Percentiles rank a stretch among this genome's conserved stretches.
These are phyloP conservation scores for Apophysomyces ossiformis DNA, from an alignment of 371 early-diverging fungal genomes.

Conservation along the genomic window DNA sequence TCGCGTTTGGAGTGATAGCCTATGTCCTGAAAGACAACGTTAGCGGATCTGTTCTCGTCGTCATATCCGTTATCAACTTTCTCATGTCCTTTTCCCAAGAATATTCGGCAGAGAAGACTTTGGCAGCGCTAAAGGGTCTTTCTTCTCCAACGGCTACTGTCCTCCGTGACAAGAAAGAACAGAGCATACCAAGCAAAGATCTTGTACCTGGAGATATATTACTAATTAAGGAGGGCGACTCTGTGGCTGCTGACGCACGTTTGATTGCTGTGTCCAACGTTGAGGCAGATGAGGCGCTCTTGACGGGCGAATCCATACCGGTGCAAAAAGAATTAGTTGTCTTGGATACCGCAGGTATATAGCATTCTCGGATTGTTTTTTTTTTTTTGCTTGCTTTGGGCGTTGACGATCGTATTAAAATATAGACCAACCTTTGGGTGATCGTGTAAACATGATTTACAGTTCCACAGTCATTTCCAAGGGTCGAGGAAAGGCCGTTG, in stretches of 20 bases:
- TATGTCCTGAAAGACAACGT: constrained; percentile 65
- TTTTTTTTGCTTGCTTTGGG: not conserved
- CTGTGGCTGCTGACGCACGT: constrained; percentile 87
- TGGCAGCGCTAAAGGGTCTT: constrained; percentile 83
- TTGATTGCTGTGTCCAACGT: constrained; percentile 82
- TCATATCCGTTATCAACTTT: constrained; percentile 79
- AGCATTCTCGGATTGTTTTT: too few relatives aligned
- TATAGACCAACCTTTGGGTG: constrained; percentile 69
- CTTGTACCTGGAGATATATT: constrained; percentile 91
- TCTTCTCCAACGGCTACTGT: constrained; percentile 80
- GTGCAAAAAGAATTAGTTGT: constrained; percentile 61
- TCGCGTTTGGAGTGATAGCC: constrained; percentile 66
- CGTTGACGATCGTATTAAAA: not conserved
- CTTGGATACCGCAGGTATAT: constrained; percentile 32
- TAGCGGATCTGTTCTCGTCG: constrained; percentile 70
- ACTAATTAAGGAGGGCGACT: constrained; percentile 85
- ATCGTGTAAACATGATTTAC: constrained; percentile 77
- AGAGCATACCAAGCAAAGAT: constrained; percentile 67
- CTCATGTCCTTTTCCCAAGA: constrained; percentile 89
- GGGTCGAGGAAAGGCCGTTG: constrained; percentile 81
- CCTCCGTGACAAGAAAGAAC: constrained; percentile 76
- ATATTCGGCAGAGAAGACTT: constrained; percentile 85
- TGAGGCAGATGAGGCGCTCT: constrained; percentile 83
- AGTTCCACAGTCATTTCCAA: constrained; percentile 73
- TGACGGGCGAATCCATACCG: constrained; percentile 87